Base-by-base conservation (phyloP, 305 asterid species). In the Coffea humblotiana region DNA sequence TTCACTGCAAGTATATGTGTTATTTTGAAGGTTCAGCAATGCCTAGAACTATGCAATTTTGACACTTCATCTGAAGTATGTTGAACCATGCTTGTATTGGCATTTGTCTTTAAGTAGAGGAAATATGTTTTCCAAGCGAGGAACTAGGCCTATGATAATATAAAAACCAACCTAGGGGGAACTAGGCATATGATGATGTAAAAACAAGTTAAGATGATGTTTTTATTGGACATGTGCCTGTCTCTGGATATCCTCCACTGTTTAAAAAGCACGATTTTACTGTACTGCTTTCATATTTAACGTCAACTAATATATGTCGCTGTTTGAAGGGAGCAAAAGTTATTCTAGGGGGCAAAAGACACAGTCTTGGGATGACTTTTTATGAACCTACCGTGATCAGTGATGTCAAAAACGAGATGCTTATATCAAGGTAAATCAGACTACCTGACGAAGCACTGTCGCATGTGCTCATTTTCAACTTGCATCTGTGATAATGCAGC, bases 281-380 rank as follows among this genome's bases (percentile, higher is more conserved):
- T 77, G 23, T 8, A n/a, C 40, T 19, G 45, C n/a, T 54, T 45
- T 48, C 7, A 43, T 82, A 49, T 75, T 71, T 61, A 52, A 65
- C 82, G 76, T 43, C 83, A 66, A 56, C 65, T 68, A 43, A 2
- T 32, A 79, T 64, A 27, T 37, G 16, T 82, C 82, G 82, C 15
- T 89, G 78, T 74, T 83, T 84, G 76, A 81, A 94, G 98, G 99
- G 99, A 82, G 99, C 99, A 86, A 96, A 90, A 89, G 90, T 96
- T 77, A 88, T 93, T 37, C 74, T 79, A 80, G 98, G 99, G 6
- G 98, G 98, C 75, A 94, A 94, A 86, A 91, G 90, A 71, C 99
- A 96, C 85, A 83, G 90, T 85, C 97, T 94, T 75, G 99, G 99
- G 82, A 85, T 83, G 97, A 90, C 92, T 67, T 96, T 92, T 87